Evolutionary conservation across 495 filamentous ascomycete genomes (phyloP).

Genomic region (Arthonia radiata): DNA sequence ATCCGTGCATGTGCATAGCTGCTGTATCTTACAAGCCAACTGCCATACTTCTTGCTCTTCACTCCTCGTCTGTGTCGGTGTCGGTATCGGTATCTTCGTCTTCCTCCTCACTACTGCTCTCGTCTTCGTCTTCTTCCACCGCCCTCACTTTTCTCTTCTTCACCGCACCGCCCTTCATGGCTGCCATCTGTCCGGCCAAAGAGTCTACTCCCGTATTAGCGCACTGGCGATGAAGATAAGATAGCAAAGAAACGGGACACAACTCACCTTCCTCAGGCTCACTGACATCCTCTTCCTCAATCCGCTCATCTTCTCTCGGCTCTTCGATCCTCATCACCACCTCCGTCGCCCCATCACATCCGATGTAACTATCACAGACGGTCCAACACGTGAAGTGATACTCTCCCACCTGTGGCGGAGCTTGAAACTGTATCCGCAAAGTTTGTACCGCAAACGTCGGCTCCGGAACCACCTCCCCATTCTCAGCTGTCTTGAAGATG

Average conservation of each 20-base stretch:
- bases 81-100: constrained; percentile 42
- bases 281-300: constrained; percentile 71
- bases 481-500: constrained; percentile 35
- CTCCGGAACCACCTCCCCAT: constrained; percentile 35
- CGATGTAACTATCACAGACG: constrained; percentile 80
- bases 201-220: constrained; percentile 31
- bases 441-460: constrained; percentile 86
- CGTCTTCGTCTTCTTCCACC: constrained; percentile 31
- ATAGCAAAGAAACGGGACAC: constrained; percentile 1
- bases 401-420: constrained; percentile 73
- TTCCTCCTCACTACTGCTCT: constrained; percentile 24
- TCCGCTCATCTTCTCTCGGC: constrained; percentile 52
- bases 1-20: too few relatives aligned
- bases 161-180: constrained; percentile 44
- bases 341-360: constrained; percentile 71
- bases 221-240: constrained; percentile 5
- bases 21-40: too few relatives aligned
- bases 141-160: constrained; percentile 24
- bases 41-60: too few relatives aligned
- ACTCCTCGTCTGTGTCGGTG: constrained; percentile 34
- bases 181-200: constrained; percentile 82
- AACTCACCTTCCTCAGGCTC: constrained; percentile 87
- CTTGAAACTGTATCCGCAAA: constrained; percentile 90
- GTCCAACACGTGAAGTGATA: constrained; percentile 84
- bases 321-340: constrained; percentile 81